Evolutionary conservation across 2,329 filamentous ascomycete genomes (phyloP).

Genomic region (Leptographium radiaticola): DNA sequence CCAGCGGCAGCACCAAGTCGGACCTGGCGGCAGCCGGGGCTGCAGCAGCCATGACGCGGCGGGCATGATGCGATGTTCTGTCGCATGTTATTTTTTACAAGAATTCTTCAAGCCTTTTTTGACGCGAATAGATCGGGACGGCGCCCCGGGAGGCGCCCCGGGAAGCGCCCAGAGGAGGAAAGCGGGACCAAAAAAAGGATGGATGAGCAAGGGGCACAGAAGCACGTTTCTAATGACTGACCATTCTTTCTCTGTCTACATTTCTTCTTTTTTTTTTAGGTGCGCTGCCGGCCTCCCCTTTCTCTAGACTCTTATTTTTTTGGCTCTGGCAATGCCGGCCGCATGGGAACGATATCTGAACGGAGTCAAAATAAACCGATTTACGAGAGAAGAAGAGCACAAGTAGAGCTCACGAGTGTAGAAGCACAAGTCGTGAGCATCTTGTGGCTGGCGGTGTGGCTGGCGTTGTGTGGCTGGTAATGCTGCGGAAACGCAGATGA

Average conservation of each 20-base stretch:
- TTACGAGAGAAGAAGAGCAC: neutral
- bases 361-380: neutral
- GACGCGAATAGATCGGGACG: neutral
- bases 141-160: neutral
- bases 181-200: neutral
- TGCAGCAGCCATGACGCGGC: conserved; percentile 44
- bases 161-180: neutral
- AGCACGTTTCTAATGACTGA: neutral
- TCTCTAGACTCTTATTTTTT: neutral
- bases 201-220: neutral
- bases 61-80: conserved; percentile 18
- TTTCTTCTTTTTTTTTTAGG: neutral
- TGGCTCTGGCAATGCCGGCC: neutral
- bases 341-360: neutral
- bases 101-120: neutral
- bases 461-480: too few species aligned
- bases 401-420: too few species aligned
- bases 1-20: conserved; percentile 33
- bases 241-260: neutral
- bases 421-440: too few species aligned
- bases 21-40: conserved; percentile 47
- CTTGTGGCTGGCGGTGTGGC: too few species aligned
- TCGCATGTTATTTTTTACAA: neutral
- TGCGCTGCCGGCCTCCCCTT: neutral
- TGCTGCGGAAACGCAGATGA: too few species aligned